Evolutionary conservation across 495 filamentous ascomycete genomes (phyloP).

Genomic region (Lepraria neglecta): DNA sequence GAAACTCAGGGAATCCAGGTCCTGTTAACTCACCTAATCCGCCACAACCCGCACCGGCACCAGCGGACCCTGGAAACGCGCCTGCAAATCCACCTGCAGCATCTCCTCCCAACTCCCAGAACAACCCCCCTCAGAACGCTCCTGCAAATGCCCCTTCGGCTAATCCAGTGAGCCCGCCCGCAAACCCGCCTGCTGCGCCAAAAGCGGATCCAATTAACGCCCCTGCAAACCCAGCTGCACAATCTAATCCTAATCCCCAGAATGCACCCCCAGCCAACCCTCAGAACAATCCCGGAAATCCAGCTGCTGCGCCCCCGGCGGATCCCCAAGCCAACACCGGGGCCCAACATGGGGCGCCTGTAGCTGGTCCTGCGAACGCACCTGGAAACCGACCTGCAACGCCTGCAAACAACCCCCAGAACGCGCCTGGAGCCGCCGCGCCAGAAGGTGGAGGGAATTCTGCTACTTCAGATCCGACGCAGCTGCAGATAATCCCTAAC

Average conservation of each 20-base stretch:
- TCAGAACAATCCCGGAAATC: neutral
- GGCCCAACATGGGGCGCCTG: too few relatives aligned
- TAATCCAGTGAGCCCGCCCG: neutral
- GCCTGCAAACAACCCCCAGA: too few relatives aligned
- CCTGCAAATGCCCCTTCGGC: too few relatives aligned
- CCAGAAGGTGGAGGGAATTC: too few relatives aligned
- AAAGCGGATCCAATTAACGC: neutral
- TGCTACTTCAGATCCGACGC: neutral
- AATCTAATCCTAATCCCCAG: neutral
- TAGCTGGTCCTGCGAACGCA: too few relatives aligned
- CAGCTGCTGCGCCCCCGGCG: neutral
- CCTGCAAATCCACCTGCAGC: neutral
- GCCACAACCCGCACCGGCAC: neutral
- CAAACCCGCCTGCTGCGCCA: neutral
- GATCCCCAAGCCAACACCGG: neutral
- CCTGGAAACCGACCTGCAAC: too few relatives aligned
- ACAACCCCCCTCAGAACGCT: too few relatives aligned
- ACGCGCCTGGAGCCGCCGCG: too few relatives aligned
- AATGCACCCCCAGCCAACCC: neutral
- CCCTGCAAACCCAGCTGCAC: neutral
- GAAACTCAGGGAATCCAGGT: slow-evolving; percentile 33
- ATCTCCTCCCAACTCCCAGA: too few relatives aligned
- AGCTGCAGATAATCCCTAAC: neutral
- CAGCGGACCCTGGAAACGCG: neutral
- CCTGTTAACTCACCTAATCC: slow-evolving; percentile 10